Evolutionary conservation across 805 yeast genomes (phyloP).

Genomic region (Wickerhamiella lipophila): DNA sequence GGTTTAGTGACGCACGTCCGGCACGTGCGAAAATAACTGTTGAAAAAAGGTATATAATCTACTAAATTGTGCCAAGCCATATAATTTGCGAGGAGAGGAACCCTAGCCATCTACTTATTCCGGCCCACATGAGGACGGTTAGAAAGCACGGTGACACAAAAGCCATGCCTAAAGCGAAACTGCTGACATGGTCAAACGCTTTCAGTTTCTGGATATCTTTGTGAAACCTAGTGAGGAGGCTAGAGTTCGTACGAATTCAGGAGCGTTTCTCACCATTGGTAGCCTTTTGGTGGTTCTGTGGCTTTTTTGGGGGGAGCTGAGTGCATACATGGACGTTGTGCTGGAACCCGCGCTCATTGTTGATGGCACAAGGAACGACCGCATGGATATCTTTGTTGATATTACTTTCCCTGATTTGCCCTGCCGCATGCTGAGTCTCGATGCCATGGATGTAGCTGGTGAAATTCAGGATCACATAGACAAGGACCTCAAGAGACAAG

Average conservation of each 20-base stretch:
- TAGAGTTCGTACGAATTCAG: conserved; percentile 71
- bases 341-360: conserved; percentile 77
- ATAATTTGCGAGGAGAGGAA: no score
- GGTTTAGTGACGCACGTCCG: conserved; percentile 27
- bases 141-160: no score
- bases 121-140: no score
- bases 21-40: conserved; percentile 7
- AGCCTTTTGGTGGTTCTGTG: conserved; percentile 50
- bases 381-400: conserved; percentile 68
- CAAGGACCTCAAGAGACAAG: conserved; percentile 57
- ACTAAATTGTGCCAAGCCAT: no score
- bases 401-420: conserved; percentile 75
- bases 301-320: conserved; percentile 62
- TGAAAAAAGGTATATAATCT: neutral
- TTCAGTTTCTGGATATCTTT: conserved; percentile 52
- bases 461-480: conserved; percentile 65
- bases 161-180: neutral
- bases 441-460: conserved; percentile 80
- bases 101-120: no score
- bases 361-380: conserved; percentile 51
- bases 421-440: conserved; percentile 66
- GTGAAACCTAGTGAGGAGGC: conserved; percentile 92
- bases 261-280: conserved; percentile 73
- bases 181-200: conserved; percentile 14
- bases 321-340: conserved; percentile 53